phyloP scores from a whole-genome alignment of 495 filamentous ascomycete genomes.

The Lasiosphaeria hispida region DNA sequence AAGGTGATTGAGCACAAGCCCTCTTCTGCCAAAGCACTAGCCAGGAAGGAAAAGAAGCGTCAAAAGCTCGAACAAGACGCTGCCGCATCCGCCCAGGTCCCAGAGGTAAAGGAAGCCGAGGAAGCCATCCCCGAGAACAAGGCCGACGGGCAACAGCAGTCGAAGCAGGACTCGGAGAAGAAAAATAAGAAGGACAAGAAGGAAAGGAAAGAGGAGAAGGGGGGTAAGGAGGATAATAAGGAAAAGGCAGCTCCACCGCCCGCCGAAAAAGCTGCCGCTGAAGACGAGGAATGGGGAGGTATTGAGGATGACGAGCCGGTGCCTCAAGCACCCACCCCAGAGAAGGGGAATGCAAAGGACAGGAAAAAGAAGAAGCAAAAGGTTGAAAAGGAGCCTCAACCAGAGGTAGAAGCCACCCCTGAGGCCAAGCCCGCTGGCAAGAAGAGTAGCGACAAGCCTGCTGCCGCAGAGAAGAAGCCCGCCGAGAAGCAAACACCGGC shows the following conservation, averaged over 20 bases:
- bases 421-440: conserved; percentile 14
- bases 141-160: conserved; percentile 1
- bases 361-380: conserved; percentile 41
- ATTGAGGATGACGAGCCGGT: conserved; percentile 5
- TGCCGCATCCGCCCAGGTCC: not conserved
- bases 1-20: conserved; percentile 71
- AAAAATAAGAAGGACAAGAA: conserved; percentile 43
- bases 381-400: conserved; percentile 22
- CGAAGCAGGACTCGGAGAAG: conserved; percentile 23
- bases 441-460: conserved; percentile 8
- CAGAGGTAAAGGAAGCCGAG: not conserved
- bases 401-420: conserved; percentile 32
- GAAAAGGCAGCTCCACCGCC: not conserved
- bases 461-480: conserved; percentile 12
- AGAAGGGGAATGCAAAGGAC: conserved; percentile 34
- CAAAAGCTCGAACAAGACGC: conserved; percentile 6
- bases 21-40: conserved; percentile 21
- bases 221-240: conserved; percentile 6
- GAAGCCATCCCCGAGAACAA: not conserved
- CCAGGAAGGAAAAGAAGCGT: conserved; percentile 32
- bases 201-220: conserved; percentile 27
- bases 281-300: conserved; percentile 13
- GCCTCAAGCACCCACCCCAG: not conserved
- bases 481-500: conserved; percentile 13
- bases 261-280: not conserved